Evolutionary conservation across 2,329 filamentous ascomycete genomes (phyloP), one percentile per base, ranked within the genome.

Genomic region (Verticillium dahliae): DNA sequence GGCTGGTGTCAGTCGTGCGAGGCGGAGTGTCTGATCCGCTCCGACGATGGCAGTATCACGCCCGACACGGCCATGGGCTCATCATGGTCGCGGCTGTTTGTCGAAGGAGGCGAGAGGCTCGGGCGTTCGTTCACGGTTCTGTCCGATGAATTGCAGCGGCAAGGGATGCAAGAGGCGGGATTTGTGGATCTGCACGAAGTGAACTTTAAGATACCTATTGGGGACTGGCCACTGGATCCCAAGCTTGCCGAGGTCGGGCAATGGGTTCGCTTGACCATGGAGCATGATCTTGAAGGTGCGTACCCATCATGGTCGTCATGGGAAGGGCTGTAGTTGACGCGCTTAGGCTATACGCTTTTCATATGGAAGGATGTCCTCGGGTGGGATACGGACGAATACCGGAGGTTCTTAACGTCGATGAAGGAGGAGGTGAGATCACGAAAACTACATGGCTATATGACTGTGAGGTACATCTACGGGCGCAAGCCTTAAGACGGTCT

Each of bases 221-320:
- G 69, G 11, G 62, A 63, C 1, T 72, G 74, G 73, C 65, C 74
- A 0, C 69, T 67, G 59, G 73, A 75, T 39, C 66, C 65, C 34
- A 61, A 55, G 18, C 63, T 72, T 5, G 70, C 71, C 60, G 60
- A 66, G 11, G 41, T 58, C 2, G 61, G 58, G 6, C n/a, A 15
- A 18, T 34, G 9, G 15, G 39, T 33, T 18, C 41, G 45, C 22
- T 14, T 58, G 13, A 58, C 38, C 6, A 31, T 58, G 13, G 57
- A 58, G 22, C 34, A 9, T 10, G 57, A 58, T 18, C 31, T 58
- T 14, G 35, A 35, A 54, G 55, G 37, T 54, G 18, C 14, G 37
- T 75, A 69, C 35, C 71, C 77, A 56, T 69, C 68, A 0, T 69
- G 74, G n/a, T 69, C 75, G 56, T 71, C 74, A 31, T 31, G 27